Evolutionary conservation across 345 rosid species (phyloP).

Genomic region (Nephelium lappaceum): DNA sequence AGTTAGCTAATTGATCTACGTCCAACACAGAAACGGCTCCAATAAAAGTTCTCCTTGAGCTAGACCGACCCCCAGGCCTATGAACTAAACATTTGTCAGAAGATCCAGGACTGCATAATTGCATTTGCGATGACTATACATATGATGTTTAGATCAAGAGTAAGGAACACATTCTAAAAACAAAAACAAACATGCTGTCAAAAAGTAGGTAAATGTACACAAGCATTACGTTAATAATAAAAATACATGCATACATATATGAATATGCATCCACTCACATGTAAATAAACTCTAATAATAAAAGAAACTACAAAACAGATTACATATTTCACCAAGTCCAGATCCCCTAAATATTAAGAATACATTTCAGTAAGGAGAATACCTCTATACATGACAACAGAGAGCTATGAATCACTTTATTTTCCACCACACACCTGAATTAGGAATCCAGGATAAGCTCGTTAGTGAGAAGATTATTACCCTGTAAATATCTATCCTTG

Average conservation of each 20-base stretch:
- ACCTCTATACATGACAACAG: slow-evolving; percentile 76
- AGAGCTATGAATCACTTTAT: slow-evolving; percentile 87
- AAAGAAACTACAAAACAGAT: slow-evolving; percentile 4
- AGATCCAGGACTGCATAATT: neutral
- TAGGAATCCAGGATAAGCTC: slow-evolving; percentile 29
- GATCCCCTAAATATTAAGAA: neutral
- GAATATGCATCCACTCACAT: neutral
- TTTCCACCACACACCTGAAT: slow-evolving; percentile 92
- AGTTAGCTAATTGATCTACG: neutral
- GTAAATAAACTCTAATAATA: too few species aligned
- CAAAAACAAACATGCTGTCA: neutral
- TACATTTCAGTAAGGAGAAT: slow-evolving; percentile 8
- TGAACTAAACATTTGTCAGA: neutral
- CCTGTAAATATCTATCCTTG: neutral
- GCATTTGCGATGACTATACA: neutral
- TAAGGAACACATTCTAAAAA: neutral
- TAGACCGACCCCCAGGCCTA: neutral
- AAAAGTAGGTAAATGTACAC: neutral
- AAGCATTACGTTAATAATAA: neutral
- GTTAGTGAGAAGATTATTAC: slow-evolving; percentile 7
- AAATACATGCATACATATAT: neutral
- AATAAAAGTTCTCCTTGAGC: neutral
- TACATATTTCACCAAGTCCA: neutral
- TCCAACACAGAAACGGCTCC: neutral
- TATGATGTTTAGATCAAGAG: neutral